Evolutionary conservation across 2,329 filamentous ascomycete species (phyloP), one percentile per base, ranked within the genome.

Genomic region (Neurospora sp.): DNA sequence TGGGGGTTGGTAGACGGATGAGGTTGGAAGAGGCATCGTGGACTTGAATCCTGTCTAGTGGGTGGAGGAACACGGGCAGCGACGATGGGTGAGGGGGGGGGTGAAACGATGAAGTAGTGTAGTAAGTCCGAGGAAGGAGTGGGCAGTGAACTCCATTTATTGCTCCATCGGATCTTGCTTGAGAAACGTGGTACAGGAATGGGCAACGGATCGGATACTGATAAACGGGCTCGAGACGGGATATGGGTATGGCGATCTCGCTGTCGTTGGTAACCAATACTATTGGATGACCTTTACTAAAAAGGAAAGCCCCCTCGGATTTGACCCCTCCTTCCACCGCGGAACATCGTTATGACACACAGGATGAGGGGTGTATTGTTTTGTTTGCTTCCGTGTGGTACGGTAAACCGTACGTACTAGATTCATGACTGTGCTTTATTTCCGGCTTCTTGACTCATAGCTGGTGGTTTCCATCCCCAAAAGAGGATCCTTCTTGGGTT

Each of bases 1-100:
- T 28, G 80, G 77, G 67, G 82, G 79, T 72, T 82, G 82, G 74
- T 82, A 86, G 11, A 87, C 74, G 36, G 84, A 83, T 0, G 81
- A 76, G 1, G 80, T 83, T 2, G 82, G 78, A 69, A 84, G 82
- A 41, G 85, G 82, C 85, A 87, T 86, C 41, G 67, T 75, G 62
- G 12, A 67, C 23, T 46, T 19, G 8, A 8, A 46, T 46, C 40
- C 17, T 41, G 40, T 41, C 8, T 11, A 6, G n/a, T 11, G 15
- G 15, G 39, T 41, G 39, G 6, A 41, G 39, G 15, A 17, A 41
- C 15, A 41, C 39, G 39, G 15, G 39, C 39, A 41, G 15, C 39
- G 15, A 17, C 15, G 39, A 41, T 17, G 39, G 39, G 3, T 15
- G 12, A 39, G 12, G 12, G 38, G 38, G 19, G 28, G 12, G 38